Base-by-base conservation (phyloP, 2,329 filamentous ascomycete genomes). In the Domatiomyces catenatus region DNA sequence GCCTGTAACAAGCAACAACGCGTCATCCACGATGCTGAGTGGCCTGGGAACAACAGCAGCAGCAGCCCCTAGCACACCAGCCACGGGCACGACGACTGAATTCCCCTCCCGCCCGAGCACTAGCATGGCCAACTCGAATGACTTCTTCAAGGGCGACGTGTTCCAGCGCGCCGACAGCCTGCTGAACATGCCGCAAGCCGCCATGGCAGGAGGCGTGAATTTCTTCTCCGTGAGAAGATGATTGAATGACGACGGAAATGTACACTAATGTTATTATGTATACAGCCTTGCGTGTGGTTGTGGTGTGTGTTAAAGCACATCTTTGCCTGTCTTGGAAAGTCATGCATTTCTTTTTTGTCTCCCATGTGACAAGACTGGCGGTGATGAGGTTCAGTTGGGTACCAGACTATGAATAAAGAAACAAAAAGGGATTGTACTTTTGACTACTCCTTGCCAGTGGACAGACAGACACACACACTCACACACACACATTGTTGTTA, bases 141-240 rank as follows among this genome's bases (percentile, higher is more conserved):
- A 66, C 32, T 71, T 71, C 51, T 73, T 73, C 56, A 67, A 69
- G 43, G 71, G 71, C 3, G 69, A 73, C 54, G 67, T 73, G 12
- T 73, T 72, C 53, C 69, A 73, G 55, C 62, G 71, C 46, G 71
- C 71, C 2, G 71, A 74, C 55, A 69, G 68, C 19, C 59, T 73
- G 48, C 63, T 73, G 28, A 70, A 65, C 10, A 70, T 57, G 55
- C 55, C 44, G 24, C 53, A 57, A 15, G 10, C 32, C 2, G 15
- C 32, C 10, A 39, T 39, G 32, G 50, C 51, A 18, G 55, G 52
- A 7, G 46, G 26, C 10, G 44, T 54, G 46, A 53, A 53, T 32
- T 57, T 57, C 47, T 46, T 57, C 26, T 24, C 15, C 22, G 17
- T 20, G n/a, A 49, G 47, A 44, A 43, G 36, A 22, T 26, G 24